Base-by-base conservation (phyloP, 2,329 filamentous ascomycete genomes). In the Aureobasidium vineae region DNA sequence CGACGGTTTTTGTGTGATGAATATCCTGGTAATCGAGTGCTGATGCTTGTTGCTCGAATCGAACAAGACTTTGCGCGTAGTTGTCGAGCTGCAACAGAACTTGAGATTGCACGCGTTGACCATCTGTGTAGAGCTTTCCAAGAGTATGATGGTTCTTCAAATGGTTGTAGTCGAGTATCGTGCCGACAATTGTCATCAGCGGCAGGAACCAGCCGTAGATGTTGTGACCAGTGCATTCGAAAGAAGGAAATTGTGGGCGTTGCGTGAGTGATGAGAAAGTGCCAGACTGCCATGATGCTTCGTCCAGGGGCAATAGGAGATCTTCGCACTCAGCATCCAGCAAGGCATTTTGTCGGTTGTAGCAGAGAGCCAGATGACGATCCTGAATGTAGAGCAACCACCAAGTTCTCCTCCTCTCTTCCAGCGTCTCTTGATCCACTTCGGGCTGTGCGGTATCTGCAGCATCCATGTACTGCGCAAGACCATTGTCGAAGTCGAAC, bases 361-460 rank as follows among this genome's bases (percentile, higher is more conserved):
- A 66, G 41, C 64, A 66, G 19, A 66, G 53, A 5, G 64, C 64
- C n/a, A 66, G 31, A 60, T 66, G 64, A 1, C 64, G 64, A 36
- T 66, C 64, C 21, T 66, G 64, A 5, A 66, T 66, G n/a, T 66
- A 66, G 7, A 66, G 53, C 16, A 66, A n/a, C 64, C 64, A 66
- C 64, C 64, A 66, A 16, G 64, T 60, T 43, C 64, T 40, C 19
- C 64, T 43, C 13, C 64, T 33, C 26, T 59, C 64, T 41, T 66
- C 64, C 5, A 66, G 21, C 26, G 64, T 60, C 16, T 66, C 64
- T 36, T 66, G 64, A n/a, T 66, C 64, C 5, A 66, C 53, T 21
- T 52, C 53, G 6, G 53, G 64, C 15, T 36, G 36, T 43, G 53
- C 19, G 16, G 53, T 57, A 33, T 59, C 52, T 26, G 52, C 64